A percentile compares a stretch with the other conserved stretches of the same genome.
phyloP scores from a whole-genome alignment of 202 grass and related monocot genomes.

The Tripidium arundinaceum region DNA sequence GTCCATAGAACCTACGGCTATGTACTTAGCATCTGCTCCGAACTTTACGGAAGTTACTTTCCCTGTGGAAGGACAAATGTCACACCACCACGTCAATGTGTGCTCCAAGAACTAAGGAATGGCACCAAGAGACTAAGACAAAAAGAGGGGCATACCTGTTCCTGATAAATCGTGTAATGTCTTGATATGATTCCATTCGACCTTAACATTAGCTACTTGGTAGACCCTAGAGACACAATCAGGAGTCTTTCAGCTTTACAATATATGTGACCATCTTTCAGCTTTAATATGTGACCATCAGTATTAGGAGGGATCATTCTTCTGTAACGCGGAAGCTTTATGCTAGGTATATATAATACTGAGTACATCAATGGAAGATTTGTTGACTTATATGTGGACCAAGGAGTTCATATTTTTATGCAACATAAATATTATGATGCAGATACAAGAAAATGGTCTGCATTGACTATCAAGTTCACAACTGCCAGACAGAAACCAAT shows the following conservation, averaged over 20 bases:
- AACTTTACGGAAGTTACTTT: slow-evolving; percentile 71
- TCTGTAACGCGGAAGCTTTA: neutral
- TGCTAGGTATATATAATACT: neutral
- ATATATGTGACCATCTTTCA: neutral
- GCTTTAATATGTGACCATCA: neutral
- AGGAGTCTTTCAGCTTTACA: neutral
- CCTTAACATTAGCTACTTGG: slow-evolving; percentile 95
- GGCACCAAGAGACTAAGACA: neutral
- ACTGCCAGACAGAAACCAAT: neutral
- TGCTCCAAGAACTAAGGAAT: neutral
- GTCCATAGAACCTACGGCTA: slow-evolving; percentile 93
- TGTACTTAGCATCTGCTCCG: slow-evolving; percentile 80
- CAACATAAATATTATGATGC: neutral
- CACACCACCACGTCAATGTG: neutral
- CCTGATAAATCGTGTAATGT: slow-evolving; percentile 93
- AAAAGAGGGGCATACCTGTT: slow-evolving; percentile 48
- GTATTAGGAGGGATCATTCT: neutral
- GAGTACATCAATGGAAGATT: neutral
- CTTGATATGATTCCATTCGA: slow-evolving; percentile 97
- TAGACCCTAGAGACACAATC: slow-evolving; percentile 54
- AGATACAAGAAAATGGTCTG: neutral
- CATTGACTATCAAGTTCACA: neutral
- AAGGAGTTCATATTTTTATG: neutral
- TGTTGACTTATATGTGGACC: neutral
- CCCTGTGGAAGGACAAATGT: slow-evolving; percentile 22